Percentiles rank a stretch among this genome's conserved stretches.
Evolutionary conservation across 1,284 basidiomycete species (phyloP).

Genomic region (Leccinum pallidistipes): DNA sequence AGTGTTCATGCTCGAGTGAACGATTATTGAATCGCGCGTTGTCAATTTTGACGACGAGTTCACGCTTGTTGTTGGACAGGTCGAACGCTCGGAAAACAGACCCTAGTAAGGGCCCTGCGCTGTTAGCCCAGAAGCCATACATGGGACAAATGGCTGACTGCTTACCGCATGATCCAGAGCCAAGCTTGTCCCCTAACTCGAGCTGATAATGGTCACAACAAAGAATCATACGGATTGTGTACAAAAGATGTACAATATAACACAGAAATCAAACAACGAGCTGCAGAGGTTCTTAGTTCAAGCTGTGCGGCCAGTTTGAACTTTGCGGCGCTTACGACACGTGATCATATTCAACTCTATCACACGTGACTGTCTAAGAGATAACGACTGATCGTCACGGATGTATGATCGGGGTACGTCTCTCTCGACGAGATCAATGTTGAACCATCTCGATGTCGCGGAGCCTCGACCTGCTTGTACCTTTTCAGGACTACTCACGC

Average conservation of each 20-base stretch:
- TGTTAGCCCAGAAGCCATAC: neutral
- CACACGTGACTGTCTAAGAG: no score
- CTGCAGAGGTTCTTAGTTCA: no score
- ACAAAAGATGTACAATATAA: no score
- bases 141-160: neutral
- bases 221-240: neutral
- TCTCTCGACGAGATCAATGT: slow-evolving; percentile 27
- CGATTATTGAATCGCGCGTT: neutral
- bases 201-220: neutral
- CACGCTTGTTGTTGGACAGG: neutral
- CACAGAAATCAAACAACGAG: no score
- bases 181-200: neutral
- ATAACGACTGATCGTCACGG: slow-evolving; percentile 5
- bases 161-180: neutral
- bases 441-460: slow-evolving; percentile 17
- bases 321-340: no score
- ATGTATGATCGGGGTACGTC: slow-evolving; percentile 29
- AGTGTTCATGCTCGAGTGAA: neutral
- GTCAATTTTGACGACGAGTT: neutral
- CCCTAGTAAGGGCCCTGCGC: neutral
- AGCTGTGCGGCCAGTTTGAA: no score
- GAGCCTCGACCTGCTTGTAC: neutral
- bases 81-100: neutral
- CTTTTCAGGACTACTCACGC: neutral
- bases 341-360: no score